Percentiles rank a stretch among this genome's conserved stretches.
Conservation (phyloP, 192 early-diverging fungal species). For the Linnemannia zychae region DNA sequence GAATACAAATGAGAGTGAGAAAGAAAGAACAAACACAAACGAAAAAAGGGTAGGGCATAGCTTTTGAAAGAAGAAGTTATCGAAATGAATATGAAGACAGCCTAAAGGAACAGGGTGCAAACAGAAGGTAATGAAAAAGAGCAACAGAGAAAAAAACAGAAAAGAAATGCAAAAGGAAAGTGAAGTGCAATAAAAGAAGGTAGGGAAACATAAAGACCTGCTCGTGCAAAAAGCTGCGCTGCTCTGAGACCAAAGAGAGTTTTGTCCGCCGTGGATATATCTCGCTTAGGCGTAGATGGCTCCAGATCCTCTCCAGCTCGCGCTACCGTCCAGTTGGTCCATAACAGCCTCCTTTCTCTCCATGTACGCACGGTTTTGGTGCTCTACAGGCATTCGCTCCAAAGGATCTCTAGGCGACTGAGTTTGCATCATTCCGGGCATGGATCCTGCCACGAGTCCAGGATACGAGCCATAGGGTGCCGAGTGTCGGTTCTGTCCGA, state of each 20-base stretch:
- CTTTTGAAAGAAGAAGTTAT: conserved; percentile 24
- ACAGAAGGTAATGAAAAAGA: background rate
- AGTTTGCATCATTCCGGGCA: conserved; percentile 45
- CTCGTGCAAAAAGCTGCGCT: conserved; percentile 12
- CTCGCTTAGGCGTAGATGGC: conserved; percentile 58
- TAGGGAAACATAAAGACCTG: conserved; percentile 11
- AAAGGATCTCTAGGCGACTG: conserved; percentile 52
- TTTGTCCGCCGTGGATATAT: background rate
- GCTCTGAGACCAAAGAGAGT: conserved; percentile 15
- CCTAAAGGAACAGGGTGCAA: conserved; percentile 1
- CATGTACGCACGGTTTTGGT: conserved; percentile 46
- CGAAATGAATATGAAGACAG: conserved; percentile 4
- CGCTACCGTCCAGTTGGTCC: conserved; percentile 60
- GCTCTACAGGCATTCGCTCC: conserved; percentile 44
- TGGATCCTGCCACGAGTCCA: conserved; percentile 11
- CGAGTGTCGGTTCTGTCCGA: conserved; percentile 19
- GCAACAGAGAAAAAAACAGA: background rate
- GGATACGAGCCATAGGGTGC: conserved; percentile 28
- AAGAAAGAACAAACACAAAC: background rate
- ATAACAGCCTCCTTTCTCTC: conserved; percentile 58
- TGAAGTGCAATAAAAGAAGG: background rate
- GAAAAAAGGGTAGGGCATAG: conserved; percentile 4
- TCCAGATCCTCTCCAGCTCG: conserved; percentile 59
- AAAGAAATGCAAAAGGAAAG: conserved; percentile 18
- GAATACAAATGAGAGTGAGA: background rate